A percentile compares a stretch with the other conserved stretches of the same genome.
phyloP scores from a whole-genome alignment of 805 yeast genomes.

The Citeromyces nyonsensis region DNA sequence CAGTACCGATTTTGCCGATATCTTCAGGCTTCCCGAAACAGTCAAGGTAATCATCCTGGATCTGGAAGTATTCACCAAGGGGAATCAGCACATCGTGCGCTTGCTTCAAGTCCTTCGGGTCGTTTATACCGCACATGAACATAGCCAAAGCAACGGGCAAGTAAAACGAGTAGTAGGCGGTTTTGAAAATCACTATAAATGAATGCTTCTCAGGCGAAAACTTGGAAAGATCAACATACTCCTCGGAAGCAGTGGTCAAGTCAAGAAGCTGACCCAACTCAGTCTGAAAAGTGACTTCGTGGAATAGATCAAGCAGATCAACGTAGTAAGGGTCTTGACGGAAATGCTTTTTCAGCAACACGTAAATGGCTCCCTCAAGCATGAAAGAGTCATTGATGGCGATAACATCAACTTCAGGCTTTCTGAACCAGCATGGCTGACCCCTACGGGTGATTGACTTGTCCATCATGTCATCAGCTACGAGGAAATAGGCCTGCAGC shows the following conservation, averaged over 20 bases:
- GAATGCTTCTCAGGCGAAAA: conserved; percentile 84
- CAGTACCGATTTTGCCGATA: conserved; percentile 97
- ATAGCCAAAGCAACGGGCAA: conserved; percentile 95
- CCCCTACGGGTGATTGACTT: conserved; percentile 93
- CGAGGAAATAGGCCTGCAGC: conserved; percentile 90
- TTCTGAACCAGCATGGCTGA: conserved; percentile 94
- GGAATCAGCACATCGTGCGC: conserved; percentile 81
- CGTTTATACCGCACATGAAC: conserved; percentile 73
- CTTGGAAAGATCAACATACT: conserved; percentile 74
- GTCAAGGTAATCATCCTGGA: conserved; percentile 94
- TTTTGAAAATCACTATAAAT: conserved; percentile 89
- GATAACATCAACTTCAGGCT: conserved; percentile 68
- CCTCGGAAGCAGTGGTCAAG: conserved; percentile 94
- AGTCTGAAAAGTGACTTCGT: conserved; percentile 94
- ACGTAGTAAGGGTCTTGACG: conserved; percentile 68
- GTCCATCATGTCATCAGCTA: conserved; percentile 98
- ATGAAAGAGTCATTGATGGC: conserved; percentile 96
- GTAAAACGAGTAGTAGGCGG: conserved; percentile 95
- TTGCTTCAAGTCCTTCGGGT: conserved; percentile 68
- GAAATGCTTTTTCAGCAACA: conserved; percentile 81
- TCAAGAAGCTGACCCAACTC: conserved; percentile 95
- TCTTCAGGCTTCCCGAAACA: conserved; percentile 96
- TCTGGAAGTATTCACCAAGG: conserved; percentile 95
- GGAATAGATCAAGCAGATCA: conserved; percentile 85
- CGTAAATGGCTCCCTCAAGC: conserved; percentile 89